Conservation (phyloP, 495 filamentous ascomycete genomes). For the Hypomontagnella submonticulosa region DNA sequence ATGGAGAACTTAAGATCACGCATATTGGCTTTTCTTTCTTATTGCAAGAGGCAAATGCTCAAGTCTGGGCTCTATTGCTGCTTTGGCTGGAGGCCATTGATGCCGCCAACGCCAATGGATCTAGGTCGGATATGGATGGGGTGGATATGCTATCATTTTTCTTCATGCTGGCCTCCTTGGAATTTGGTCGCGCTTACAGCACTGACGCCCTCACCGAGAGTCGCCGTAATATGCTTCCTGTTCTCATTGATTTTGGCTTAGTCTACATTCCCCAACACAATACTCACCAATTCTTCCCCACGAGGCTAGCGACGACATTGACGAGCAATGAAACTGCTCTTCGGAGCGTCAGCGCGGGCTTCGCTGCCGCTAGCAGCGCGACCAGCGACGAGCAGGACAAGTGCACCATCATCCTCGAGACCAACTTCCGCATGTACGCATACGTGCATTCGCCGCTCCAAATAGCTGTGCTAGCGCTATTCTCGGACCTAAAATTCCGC, state of each 20-base stretch:
- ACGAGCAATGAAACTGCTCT: constrained; percentile 82
- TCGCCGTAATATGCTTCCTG: constrained; percentile 85
- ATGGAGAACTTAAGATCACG: constrained; percentile 74
- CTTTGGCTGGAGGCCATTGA: constrained; percentile 92
- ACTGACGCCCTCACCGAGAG: constrained; percentile 79
- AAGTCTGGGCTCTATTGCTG: constrained; percentile 94
- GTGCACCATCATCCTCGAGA: constrained; percentile 95
- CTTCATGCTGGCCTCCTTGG: constrained; percentile 92
- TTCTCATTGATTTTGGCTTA: constrained; percentile 90
- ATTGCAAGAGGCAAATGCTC: constrained; percentile 92
- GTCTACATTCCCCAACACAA: constrained; percentile 72
- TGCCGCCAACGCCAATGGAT: constrained; percentile 43
- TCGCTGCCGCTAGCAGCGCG: constrained; percentile 56
- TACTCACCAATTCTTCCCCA: constrained; percentile 86
- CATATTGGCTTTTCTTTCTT: constrained; percentile 93
- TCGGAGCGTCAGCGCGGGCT: constrained; percentile 67
- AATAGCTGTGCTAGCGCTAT: constrained; percentile 93
- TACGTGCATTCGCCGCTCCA: constrained; percentile 93
- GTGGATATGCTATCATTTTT: constrained; percentile 95
- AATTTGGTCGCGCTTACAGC: constrained; percentile 89
- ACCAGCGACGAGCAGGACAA: constrained; percentile 61
- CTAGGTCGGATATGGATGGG: constrained; percentile 76
- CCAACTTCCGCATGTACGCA: constrained; percentile 98
- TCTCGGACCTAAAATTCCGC: constrained; percentile 83
- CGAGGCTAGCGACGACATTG: constrained; percentile 91